These are phyloP conservation scores for Sicyos baderoa DNA, from an alignment of 306 rosid genomes.

Conservation along the genomic window DNA sequence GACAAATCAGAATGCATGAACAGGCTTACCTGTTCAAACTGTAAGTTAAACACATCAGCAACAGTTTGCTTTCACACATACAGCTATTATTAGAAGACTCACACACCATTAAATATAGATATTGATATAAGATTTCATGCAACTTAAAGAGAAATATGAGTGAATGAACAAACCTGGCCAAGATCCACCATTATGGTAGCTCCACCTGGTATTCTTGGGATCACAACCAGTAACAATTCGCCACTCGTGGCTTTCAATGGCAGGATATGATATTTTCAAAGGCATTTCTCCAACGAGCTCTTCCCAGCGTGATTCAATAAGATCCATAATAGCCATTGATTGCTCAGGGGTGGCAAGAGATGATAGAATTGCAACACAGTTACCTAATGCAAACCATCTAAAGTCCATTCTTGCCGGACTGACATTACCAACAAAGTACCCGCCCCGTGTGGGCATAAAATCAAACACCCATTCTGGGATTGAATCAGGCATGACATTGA, in stretches of 20 bases:
- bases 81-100: not conserved
- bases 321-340: constrained; percentile 26
- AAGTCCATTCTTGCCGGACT: constrained; percentile 26
- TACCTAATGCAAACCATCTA: constrained; percentile 25
- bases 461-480: constrained; percentile 25
- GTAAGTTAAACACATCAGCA: not conserved
- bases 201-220: constrained; percentile 27
- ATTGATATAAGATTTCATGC: not conserved
- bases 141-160: not conserved
- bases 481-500: constrained; percentile 23
- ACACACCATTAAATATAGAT: not conserved
- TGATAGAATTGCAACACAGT: constrained; percentile 23
- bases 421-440: constrained; percentile 24
- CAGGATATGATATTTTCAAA: constrained; percentile 23
- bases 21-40: not conserved
- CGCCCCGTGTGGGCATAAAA: constrained; percentile 25
- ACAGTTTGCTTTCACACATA: not conserved
- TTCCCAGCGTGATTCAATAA: constrained; percentile 25
- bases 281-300: constrained; percentile 27
- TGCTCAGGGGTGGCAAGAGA: constrained; percentile 26
- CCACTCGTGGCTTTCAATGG: constrained; percentile 24
- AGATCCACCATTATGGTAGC: constrained; percentile 26
- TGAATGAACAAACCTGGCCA: constrained; percentile 22
- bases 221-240: constrained; percentile 24
- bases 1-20: not conserved